Percentiles rank a stretch among this genome's conserved stretches.
Conservation (phyloP, 106 monocot species). For the Dendrobium catenatum region DNA sequence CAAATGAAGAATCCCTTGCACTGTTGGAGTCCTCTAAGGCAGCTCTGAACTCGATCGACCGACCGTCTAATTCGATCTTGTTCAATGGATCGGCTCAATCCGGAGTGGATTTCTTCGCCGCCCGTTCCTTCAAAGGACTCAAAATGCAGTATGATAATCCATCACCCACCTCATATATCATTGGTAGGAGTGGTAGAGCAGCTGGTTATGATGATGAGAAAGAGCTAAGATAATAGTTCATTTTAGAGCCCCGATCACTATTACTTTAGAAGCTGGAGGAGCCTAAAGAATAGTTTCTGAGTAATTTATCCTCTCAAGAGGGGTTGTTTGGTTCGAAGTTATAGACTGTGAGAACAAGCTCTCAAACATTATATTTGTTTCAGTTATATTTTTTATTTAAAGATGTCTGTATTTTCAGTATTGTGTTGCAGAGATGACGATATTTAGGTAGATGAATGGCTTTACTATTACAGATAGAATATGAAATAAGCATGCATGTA, state of each 20-base stretch:
- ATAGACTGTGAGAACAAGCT: too few species aligned
- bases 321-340: too few species aligned
- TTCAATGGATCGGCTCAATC: conserved; percentile 75
- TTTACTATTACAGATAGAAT: too few species aligned
- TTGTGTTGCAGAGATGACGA: too few species aligned
- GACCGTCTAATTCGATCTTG: conserved; percentile 47
- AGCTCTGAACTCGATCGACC: conserved; percentile 39
- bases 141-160: conserved; percentile 41
- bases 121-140: conserved; percentile 76
- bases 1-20: conserved; percentile 37
- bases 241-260: too few species aligned
- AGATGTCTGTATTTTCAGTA: too few species aligned
- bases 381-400: too few species aligned
- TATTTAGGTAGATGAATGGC: too few species aligned
- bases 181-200: conserved; percentile 71
- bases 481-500: too few species aligned
- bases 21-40: conserved; percentile 48
- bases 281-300: not conserved
- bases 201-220: conserved; percentile 65
- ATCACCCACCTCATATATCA: conserved; percentile 35
- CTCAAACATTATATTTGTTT: too few species aligned
- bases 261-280: not conserved
- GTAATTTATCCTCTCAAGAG: not conserved
- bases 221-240: not conserved
- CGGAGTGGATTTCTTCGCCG: conserved; percentile 65